Percentiles rank a stretch among this genome's conserved stretches.
phyloP scores from a whole-genome alignment of 148 eudicot genomes.

The Linanthus parryae region DNA sequence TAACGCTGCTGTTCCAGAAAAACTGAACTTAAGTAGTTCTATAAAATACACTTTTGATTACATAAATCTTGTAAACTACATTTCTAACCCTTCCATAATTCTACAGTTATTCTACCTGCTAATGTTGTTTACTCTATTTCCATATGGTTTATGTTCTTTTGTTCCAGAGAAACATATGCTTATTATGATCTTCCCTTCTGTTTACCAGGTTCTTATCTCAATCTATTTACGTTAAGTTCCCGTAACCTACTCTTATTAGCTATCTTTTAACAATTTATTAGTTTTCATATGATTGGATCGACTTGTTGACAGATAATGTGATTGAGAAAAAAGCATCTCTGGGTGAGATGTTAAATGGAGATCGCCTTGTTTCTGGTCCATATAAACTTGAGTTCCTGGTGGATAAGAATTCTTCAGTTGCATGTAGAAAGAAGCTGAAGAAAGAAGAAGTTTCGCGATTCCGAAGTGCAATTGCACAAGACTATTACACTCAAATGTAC shows the following conservation, averaged over 20 bases:
- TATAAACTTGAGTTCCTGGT: constrained; percentile 14
- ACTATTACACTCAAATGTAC: constrained; percentile 18
- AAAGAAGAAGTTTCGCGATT: constrained; percentile 21
- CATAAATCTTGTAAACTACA: background rate
- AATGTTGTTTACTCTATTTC: background rate
- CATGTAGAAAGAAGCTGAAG: constrained; percentile 20
- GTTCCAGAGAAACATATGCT: constrained; percentile 21
- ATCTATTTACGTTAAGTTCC: background rate
- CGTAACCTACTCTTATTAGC: background rate
- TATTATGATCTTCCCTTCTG: constrained; percentile 22
- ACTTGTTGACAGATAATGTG: constrained; percentile 10
- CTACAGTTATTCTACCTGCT: background rate
- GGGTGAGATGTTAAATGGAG: constrained; percentile 23
- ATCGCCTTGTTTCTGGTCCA: constrained; percentile 15
- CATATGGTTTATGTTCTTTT: background rate
- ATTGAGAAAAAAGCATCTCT: constrained; percentile 18
- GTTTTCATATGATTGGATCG: background rate
- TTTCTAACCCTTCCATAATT: background rate
- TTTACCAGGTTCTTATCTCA: constrained; percentile 14
- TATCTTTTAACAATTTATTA: background rate
- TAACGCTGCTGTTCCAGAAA: background rate
- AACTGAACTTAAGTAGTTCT: background rate
- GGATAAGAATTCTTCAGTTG: constrained; percentile 11
- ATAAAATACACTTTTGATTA: background rate
- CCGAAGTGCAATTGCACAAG: constrained; percentile 12